These are phyloP conservation scores for Xylariaceae sp. DNA, from an alignment of 2,329 filamentous ascomycete genomes.

Conservation along the genomic window DNA sequence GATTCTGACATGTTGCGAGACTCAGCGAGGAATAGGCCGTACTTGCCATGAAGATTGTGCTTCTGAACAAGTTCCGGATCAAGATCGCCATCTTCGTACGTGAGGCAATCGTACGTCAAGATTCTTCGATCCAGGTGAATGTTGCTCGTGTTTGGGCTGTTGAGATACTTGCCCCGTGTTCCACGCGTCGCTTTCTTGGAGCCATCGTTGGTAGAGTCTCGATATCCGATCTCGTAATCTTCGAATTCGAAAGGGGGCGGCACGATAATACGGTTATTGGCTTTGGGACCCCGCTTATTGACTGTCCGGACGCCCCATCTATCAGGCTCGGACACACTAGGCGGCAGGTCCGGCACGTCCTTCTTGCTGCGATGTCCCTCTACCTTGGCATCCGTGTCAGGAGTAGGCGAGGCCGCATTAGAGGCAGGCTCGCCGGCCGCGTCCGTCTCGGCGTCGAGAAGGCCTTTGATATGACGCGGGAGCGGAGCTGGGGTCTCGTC, in stretches of 20 bases:
- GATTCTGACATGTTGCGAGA: slow-evolving; percentile 42
- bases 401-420: slow-evolving; percentile 28
- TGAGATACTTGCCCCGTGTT: slow-evolving; percentile 48
- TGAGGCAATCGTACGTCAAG: slow-evolving; percentile 47
- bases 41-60: slow-evolving; percentile 47
- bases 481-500: slow-evolving; percentile 29
- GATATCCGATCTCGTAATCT: slow-evolving; percentile 53
- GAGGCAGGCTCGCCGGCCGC: slow-evolving; percentile 31
- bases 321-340: slow-evolving; percentile 43
- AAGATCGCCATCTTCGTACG: slow-evolving; percentile 44
- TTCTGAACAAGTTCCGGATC: slow-evolving; percentile 46
- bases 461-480: slow-evolving; percentile 37
- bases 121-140: slow-evolving; percentile 51
- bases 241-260: slow-evolving; percentile 45
- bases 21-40: slow-evolving; percentile 46
- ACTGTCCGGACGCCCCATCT: slow-evolving; percentile 47
- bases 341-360: slow-evolving; percentile 33
- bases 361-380: slow-evolving; percentile 20
- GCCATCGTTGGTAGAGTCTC: slow-evolving; percentile 52
- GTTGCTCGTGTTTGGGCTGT: slow-evolving; percentile 48
- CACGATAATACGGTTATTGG: slow-evolving; percentile 50
- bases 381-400: slow-evolving; percentile 20
- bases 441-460: slow-evolving; percentile 32
- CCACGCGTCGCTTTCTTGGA: slow-evolving; percentile 47
- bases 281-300: slow-evolving; percentile 35